Conservation (phyloP, 1,284 basidiomycete genomes). For the Wolfiporia cocos region DNA sequence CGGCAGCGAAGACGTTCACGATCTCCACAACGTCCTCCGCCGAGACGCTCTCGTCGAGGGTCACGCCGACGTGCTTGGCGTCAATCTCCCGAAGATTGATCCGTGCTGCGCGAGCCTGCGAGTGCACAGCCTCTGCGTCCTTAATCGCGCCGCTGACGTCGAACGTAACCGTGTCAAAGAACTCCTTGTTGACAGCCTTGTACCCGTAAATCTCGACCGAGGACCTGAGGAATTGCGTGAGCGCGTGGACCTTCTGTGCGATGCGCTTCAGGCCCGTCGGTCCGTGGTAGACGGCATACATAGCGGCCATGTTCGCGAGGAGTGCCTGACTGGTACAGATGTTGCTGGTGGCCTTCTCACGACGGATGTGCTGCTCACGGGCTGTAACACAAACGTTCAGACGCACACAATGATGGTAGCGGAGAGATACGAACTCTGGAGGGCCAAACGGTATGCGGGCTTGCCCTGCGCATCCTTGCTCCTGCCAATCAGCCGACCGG, state of each 20-base stretch:
- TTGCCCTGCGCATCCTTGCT: constrained; percentile 84
- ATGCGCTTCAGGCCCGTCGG: constrained; percentile 84
- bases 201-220: constrained; percentile 74
- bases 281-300: constrained; percentile 98
- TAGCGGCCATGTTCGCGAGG: constrained; percentile 94
- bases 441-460: constrained; percentile 86
- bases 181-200: constrained; percentile 55
- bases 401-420: constrained; percentile 5
- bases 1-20: constrained; percentile 77
- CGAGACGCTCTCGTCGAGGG: constrained; percentile 89
- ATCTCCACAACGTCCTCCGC: constrained; percentile 72
- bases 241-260: constrained; percentile 86
- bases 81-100: constrained; percentile 88
- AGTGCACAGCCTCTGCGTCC: constrained; percentile 65
- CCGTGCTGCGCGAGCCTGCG: constrained; percentile 55
- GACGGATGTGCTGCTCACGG: constrained; percentile 93
- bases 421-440: constrained; percentile 66
- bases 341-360: constrained; percentile 93
- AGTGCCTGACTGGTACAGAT: constrained; percentile 93
- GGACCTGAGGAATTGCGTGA: constrained; percentile 76
- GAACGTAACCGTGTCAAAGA: constrained; percentile 95
- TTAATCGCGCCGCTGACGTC: constrained; percentile 60
- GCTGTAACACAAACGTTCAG: constrained; percentile 38
- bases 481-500: constrained; percentile 88
- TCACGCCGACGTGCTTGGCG: constrained; percentile 77